Conservation (phyloP, 177 flowering plant species). For the Tripterygium wilfordii region DNA sequence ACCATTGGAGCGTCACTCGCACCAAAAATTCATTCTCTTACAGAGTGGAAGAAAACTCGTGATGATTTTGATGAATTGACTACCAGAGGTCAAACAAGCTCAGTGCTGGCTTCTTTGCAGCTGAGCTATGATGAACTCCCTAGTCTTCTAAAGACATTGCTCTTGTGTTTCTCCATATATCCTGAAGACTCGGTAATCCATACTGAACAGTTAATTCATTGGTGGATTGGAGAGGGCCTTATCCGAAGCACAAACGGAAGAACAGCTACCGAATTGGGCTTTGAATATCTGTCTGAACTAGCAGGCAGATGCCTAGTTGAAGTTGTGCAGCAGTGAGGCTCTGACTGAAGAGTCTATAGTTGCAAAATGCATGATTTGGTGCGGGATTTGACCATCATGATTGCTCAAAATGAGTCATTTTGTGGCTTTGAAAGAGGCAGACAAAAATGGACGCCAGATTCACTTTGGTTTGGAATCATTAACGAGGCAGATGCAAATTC, state of each 20-base stretch:
- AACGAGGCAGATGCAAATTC: not conserved
- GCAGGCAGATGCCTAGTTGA: conserved; percentile 18
- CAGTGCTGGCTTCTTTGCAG: conserved; percentile 13
- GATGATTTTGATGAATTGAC: conserved; percentile 10
- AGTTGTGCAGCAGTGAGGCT: conserved; percentile 6
- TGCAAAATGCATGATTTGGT: conserved; percentile 25
- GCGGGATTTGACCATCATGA: conserved; percentile 13
- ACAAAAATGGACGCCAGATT: not conserved
- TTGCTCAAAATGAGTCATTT: conserved; percentile 12
- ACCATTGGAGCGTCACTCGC: conserved; percentile 14
- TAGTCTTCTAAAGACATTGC: conserved; percentile 12
- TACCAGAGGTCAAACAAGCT: not conserved
- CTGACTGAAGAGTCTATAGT: conserved; percentile 14
- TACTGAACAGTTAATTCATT: conserved; percentile 13
- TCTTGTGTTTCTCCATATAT: conserved; percentile 19
- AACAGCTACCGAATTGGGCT: conserved; percentile 11
- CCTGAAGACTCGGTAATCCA: conserved; percentile 15
- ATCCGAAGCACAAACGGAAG: conserved; percentile 1
- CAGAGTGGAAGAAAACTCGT: conserved; percentile 5
- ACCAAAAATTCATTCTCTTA: not conserved
- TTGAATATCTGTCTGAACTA: conserved; percentile 6
- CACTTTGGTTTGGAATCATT: conserved; percentile 13
- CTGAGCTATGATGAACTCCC: conserved; percentile 24
- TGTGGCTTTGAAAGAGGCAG: conserved; percentile 7
- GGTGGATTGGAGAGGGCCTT: conserved; percentile 26